Percentiles rank a stretch among this genome's conserved stretches.
Conservation (phyloP, 495 filamentous ascomycete species). For the Amphirosellinia nigrospora region DNA sequence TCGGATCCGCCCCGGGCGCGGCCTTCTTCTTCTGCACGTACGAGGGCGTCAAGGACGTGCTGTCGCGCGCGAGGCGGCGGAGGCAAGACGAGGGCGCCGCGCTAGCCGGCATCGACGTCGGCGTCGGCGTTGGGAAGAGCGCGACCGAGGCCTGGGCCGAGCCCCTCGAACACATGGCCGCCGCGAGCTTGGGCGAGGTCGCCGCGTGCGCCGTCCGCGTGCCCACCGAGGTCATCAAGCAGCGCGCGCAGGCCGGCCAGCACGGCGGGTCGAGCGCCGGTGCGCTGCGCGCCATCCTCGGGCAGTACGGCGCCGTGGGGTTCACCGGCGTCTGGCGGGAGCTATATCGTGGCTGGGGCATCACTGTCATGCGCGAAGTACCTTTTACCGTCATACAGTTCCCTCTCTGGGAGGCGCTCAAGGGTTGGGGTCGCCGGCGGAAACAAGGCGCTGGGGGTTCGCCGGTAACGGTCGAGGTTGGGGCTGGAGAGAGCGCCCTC, state of each 20-base stretch:
- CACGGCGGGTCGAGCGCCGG: slow-evolving; percentile 61
- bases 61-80: slow-evolving; percentile 41
- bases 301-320: slow-evolving; percentile 51
- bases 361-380: slow-evolving; percentile 94
- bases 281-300: slow-evolving; percentile 74
- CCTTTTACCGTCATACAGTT: slow-evolving; percentile 98
- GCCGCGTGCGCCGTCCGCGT: slow-evolving; percentile 92
- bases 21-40: slow-evolving; percentile 99
- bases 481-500: slow-evolving; percentile 79
- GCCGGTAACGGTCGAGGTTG: slow-evolving; percentile 60
- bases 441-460: slow-evolving; percentile 55
- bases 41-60: slow-evolving; percentile 73
- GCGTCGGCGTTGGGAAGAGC: not conserved
- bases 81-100: slow-evolving; percentile 18
- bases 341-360: slow-evolving; percentile 86
- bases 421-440: slow-evolving; percentile 55
- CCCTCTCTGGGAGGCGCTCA: slow-evolving; percentile 94
- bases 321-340: slow-evolving; percentile 71
- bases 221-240: slow-evolving; percentile 96
- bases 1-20: slow-evolving; percentile 96
- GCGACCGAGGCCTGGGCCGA: slow-evolving; percentile 21
- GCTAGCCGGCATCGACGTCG: slow-evolving; percentile 15
- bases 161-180: slow-evolving; percentile 73
- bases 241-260: slow-evolving; percentile 88
- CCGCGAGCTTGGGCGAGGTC: slow-evolving; percentile 88